phyloP scores from a whole-genome alignment of 1,139 yeast genomes.

The Saccharomycopsis crataegensis region DNA sequence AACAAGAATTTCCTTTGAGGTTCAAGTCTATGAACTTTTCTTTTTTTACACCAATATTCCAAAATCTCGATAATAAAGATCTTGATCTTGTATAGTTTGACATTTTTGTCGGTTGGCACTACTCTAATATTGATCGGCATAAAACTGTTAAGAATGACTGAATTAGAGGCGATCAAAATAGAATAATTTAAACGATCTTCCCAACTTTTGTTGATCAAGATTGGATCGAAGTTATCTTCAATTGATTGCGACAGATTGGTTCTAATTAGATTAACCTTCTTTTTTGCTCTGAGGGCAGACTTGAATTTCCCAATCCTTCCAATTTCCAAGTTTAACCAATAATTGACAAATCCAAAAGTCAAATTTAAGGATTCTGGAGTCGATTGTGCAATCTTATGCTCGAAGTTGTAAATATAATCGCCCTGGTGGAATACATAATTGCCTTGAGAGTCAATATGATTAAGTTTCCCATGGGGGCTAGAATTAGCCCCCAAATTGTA shows the following conservation, averaged over 20 bases:
- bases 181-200: slow-evolving; percentile 87
- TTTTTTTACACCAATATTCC: slow-evolving; percentile 80
- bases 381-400: slow-evolving; percentile 75
- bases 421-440: slow-evolving; percentile 58
- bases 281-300: slow-evolving; percentile 56
- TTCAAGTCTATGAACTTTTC: slow-evolving; percentile 86
- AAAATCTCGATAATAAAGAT: slow-evolving; percentile 80
- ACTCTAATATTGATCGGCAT: slow-evolving; percentile 79
- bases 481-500: slow-evolving; percentile 1
- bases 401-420: slow-evolving; percentile 86
- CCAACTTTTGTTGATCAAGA: slow-evolving; percentile 86
- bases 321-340: slow-evolving; percentile 59
- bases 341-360: slow-evolving; percentile 73
- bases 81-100: slow-evolving; percentile 77
- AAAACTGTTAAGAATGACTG: slow-evolving; percentile 73
- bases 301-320: slow-evolving; percentile 83
- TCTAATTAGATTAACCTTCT: slow-evolving; percentile 63
- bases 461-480: not conserved
- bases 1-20: slow-evolving; percentile 75
- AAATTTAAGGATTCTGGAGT: slow-evolving; percentile 76
- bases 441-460: slow-evolving; percentile 17
- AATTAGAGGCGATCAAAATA: slow-evolving; percentile 81
- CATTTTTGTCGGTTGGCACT: slow-evolving; percentile 73
- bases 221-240: slow-evolving; percentile 82
- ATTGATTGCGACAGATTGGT: slow-evolving; percentile 70